Conservation (phyloP, 805 yeast species). For the Kluyveromyces wickerhamii region DNA sequence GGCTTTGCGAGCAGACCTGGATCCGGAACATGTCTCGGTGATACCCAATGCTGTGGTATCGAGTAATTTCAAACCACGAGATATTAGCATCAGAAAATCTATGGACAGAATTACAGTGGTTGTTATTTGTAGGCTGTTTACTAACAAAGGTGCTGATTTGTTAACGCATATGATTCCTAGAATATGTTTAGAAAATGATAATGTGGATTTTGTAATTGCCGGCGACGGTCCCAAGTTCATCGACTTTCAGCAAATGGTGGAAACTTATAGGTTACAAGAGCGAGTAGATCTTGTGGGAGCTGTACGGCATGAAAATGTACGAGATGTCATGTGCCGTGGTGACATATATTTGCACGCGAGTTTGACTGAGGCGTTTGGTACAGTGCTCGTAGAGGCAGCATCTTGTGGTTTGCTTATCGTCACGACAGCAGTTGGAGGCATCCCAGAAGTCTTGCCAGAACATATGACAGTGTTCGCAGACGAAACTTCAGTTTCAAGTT, state of each 20-base stretch:
- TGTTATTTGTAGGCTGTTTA: slow-evolving; percentile 82
- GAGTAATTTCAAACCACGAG: slow-evolving; percentile 59
- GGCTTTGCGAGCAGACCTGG: slow-evolving; percentile 74
- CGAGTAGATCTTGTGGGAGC: slow-evolving; percentile 81
- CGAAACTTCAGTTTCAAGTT: slow-evolving; percentile 71
- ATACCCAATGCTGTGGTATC: slow-evolving; percentile 95
- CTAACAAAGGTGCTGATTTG: slow-evolving; percentile 94
- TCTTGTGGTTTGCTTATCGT: slow-evolving; percentile 91
- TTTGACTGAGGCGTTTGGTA: slow-evolving; percentile 95
- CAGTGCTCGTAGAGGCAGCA: slow-evolving; percentile 95
- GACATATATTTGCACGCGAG: slow-evolving; percentile 92
- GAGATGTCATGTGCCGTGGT: slow-evolving; percentile 89
- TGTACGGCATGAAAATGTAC: slow-evolving; percentile 83
- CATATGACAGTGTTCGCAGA: slow-evolving; percentile 90
- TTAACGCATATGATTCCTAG: slow-evolving; percentile 77
- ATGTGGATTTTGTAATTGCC: slow-evolving; percentile 76
- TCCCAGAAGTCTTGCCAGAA: slow-evolving; percentile 89
- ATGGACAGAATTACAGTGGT: slow-evolving; percentile 63
- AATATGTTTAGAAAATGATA: slow-evolving; percentile 54
- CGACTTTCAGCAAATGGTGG: slow-evolving; percentile 93
- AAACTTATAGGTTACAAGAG: slow-evolving; percentile 74
- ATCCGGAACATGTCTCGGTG: slow-evolving; percentile 73
- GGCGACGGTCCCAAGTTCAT: slow-evolving; percentile 96
- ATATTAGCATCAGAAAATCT: slow-evolving; percentile 8
- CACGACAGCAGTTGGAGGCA: slow-evolving; percentile 94